phyloP scores from a whole-genome alignment of 2,329 filamentous ascomycete genomes.

The Penicillium sp. region DNA sequence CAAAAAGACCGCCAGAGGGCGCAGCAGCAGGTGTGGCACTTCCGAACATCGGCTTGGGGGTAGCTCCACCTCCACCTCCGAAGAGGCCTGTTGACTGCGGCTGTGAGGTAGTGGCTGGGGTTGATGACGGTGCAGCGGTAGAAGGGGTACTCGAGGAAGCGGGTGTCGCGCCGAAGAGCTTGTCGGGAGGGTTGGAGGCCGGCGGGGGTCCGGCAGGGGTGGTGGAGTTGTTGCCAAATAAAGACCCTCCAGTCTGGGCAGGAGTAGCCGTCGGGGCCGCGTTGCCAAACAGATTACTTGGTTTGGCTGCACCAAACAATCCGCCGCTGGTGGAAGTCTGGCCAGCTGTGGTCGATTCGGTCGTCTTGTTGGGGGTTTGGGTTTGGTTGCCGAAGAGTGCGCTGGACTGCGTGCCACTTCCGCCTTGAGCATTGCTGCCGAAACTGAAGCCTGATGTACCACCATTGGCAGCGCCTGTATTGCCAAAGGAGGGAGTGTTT shows the following conservation, averaged over 20 bases:
- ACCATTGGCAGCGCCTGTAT: conserved; percentile 21
- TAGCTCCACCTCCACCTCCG: conserved; percentile 24
- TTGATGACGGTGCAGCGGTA: conserved; percentile 22
- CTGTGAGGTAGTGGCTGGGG: conserved; percentile 30
- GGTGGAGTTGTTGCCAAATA: conserved; percentile 46
- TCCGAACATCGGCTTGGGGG: conserved; percentile 32
- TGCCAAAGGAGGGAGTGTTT: conserved; percentile 29
- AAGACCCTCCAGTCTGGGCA: conserved; percentile 31
- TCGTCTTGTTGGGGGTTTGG: conserved; percentile 40
- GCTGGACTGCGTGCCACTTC: conserved; percentile 23
- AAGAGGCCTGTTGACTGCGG: conserved; percentile 32
- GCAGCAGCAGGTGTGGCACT: conserved; percentile 17
- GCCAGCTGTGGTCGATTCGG: conserved; percentile 32
- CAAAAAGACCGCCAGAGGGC: conserved; percentile 29
- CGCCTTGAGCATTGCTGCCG: conserved; percentile 28
- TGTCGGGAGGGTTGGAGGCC: conserved; percentile 24
- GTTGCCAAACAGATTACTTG: conserved; percentile 34
- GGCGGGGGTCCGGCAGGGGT: conserved; percentile 52
- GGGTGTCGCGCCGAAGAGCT: conserved; percentile 31
- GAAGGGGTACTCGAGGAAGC: conserved; percentile 22
- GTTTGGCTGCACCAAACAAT: conserved; percentile 34
- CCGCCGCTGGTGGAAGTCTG: conserved; percentile 30
- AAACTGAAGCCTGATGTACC: conserved; percentile 36
- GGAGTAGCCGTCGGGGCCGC: conserved; percentile 37
- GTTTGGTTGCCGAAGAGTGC: conserved; percentile 35